A percentile compares a stretch with the other conserved stretches of the same genome.
Conservation (phyloP, 2,329 filamentous ascomycete species). For the Mycocentrospora acerina region DNA sequence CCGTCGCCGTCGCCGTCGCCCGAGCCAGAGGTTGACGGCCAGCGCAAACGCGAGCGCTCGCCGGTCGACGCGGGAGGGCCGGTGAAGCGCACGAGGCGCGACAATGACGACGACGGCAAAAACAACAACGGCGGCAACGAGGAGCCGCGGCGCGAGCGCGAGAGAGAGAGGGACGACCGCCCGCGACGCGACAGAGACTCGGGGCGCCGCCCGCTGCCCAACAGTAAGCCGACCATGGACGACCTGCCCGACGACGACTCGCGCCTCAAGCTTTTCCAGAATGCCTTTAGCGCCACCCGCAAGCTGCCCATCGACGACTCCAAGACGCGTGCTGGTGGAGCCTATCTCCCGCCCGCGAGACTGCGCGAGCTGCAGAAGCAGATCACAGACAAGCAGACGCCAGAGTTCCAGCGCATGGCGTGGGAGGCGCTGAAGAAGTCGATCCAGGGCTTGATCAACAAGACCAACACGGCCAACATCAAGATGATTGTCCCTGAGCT, state of each 20-base stretch:
- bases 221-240: slow-evolving; percentile 10
- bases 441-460: slow-evolving; percentile 98
- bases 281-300: slow-evolving; percentile 52
- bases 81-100: slow-evolving; percentile 41
- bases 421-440: slow-evolving; percentile 99
- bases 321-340: slow-evolving; percentile 90
- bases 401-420: slow-evolving; percentile 98
- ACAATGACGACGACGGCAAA: slow-evolving; percentile 45
- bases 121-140: slow-evolving; percentile 43
- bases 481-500: slow-evolving; percentile 96
- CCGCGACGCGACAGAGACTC: slow-evolving; percentile 67
- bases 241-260: slow-evolving; percentile 35
- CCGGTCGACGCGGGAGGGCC: slow-evolving; percentile 39
- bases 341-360: slow-evolving; percentile 91
- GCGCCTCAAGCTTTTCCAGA: slow-evolving; percentile 40
- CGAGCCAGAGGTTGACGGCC: slow-evolving; percentile 49
- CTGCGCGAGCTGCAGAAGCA: slow-evolving; percentile 90
- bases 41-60: slow-evolving; percentile 58
- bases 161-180: slow-evolving; percentile 52
- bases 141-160: slow-evolving; percentile 68
- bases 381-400: slow-evolving; percentile 93
- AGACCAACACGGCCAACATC: slow-evolving; percentile 97
- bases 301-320: slow-evolving; percentile 89
- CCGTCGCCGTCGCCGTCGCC: slow-evolving; percentile 55
- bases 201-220: slow-evolving; percentile 55